Percentiles rank a stretch among this genome's conserved stretches.
phyloP scores from a whole-genome alignment of 805 yeast species.

The Yamadazyma laniorum region DNA sequence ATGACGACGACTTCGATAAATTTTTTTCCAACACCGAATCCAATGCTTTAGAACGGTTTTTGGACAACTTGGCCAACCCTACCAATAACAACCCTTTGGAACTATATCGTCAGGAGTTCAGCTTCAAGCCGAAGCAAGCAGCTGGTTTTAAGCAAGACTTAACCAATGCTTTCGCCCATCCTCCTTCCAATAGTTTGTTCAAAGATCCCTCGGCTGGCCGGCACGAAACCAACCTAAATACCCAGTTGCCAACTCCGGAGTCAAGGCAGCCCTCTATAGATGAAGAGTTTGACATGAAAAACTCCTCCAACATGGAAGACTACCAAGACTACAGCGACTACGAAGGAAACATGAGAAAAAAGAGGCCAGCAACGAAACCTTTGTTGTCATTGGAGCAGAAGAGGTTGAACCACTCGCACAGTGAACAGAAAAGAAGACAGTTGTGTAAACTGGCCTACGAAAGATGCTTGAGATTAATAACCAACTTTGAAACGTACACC shows the following conservation, averaged over 20 bases:
- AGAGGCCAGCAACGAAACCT: conserved; percentile 33
- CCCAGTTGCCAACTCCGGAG: conserved; percentile 36
- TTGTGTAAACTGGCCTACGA: conserved; percentile 45
- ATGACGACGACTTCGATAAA: conserved; percentile 31
- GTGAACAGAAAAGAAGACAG: conserved; percentile 44
- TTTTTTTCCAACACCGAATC: conserved; percentile 38
- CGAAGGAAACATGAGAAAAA: conserved; percentile 16
- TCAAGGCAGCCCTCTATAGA: conserved; percentile 25
- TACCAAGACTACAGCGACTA: conserved; percentile 7
- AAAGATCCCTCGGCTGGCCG: background rate
- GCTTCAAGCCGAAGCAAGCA: conserved; percentile 13
- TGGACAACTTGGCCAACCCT: conserved; percentile 38
- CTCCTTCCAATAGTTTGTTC: conserved; percentile 10
- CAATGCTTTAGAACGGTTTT: conserved; percentile 38
- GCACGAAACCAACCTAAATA: conserved; percentile 3
- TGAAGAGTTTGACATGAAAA: conserved; percentile 12
- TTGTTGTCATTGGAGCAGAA: conserved; percentile 40
- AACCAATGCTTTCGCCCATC: conserved; percentile 28
- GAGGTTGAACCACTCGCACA: conserved; percentile 40
- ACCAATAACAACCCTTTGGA: conserved; percentile 27
- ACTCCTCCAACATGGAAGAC: background rate
- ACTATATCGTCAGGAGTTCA: conserved; percentile 23
- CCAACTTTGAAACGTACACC: conserved; percentile 39
- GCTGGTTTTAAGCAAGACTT: conserved; percentile 20
- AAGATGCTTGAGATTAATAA: conserved; percentile 39